Evolutionary conservation across 2,329 filamentous ascomycete genomes (phyloP), one percentile per base, ranked within the genome.

Genomic region (Leptographium wingfieldii): DNA sequence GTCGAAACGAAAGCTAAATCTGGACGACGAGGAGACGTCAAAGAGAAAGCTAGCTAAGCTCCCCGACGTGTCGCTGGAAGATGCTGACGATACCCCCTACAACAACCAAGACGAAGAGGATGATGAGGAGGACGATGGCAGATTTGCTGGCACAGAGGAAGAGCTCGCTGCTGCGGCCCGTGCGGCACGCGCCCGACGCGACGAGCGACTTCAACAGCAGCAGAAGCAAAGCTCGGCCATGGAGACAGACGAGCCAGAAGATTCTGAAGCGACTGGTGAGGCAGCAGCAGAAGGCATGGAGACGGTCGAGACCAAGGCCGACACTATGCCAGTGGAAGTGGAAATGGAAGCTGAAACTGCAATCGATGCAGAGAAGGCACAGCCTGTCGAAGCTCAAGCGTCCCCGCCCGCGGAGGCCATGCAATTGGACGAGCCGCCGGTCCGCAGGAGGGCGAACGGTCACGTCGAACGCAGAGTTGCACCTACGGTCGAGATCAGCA

Each of bases 41-140:
- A 85, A 88, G 69, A 88, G 91, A 70, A 96, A 95, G 75, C 82
- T 99, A 65, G 90, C 90, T 69, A 94, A 92, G 74, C 84, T 99
- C 62, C 92, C 92, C 61, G 86, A 86, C 65, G 83, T 89, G 61
- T 82, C 86, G 59, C 77, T 88, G 59, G 82, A 86, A 68, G 80
- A 81, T 65, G 73, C 78, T 63, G 81, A 86, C 64, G 77, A 80
- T 70, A 79, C 79, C 61, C 78, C 80, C 66, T 81, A 84, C 70
- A 80, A 76, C 67, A 80, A 81, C 68, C 80, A 84, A 70, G 77
- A 77, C 61, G 79, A 80, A 56, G 83, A 84, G 60, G 84, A 83
- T 55, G 86, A 86, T 59, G 84, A 88, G 57, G 86, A 85, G 57
- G 88, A 91, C 66, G 84, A 83, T 58, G 87, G 87, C 63, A 86